These are phyloP conservation scores for Exophiala sp. DNA, from an alignment of 2,329 filamentous ascomycete species.

Conservation along the genomic window DNA sequence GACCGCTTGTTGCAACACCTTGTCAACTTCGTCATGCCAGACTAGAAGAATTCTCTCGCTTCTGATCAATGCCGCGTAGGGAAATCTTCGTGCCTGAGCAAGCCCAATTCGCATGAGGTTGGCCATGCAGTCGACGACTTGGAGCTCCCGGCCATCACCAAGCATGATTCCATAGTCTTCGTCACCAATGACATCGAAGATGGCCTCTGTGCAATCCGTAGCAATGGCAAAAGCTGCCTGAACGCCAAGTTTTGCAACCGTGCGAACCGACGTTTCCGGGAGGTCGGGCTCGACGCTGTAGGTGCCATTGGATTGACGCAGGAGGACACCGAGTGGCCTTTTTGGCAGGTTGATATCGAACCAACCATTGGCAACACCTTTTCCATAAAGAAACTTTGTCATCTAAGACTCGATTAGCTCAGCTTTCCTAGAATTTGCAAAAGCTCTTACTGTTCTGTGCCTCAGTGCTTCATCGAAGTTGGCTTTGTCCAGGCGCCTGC, in stretches of 20 bases:
- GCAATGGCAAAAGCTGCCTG: constrained; percentile 50
- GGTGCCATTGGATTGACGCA: constrained; percentile 39
- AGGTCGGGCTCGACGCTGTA: constrained; percentile 44
- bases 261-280: constrained; percentile 39
- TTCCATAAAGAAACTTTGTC: constrained; percentile 31
- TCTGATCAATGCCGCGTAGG: constrained; percentile 44
- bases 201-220: constrained; percentile 18
- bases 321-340: constrained; percentile 35
- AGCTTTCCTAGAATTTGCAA: constrained; percentile 13
- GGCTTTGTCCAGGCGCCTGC: constrained; percentile 20
- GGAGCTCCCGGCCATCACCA: constrained; percentile 42
- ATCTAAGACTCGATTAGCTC: constrained; percentile 27
- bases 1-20: constrained; percentile 40
- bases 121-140: constrained; percentile 45
- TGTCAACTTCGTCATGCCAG: constrained; percentile 43
- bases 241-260: constrained; percentile 46
- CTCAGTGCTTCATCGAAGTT: constrained; percentile 30
- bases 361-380: constrained; percentile 31
- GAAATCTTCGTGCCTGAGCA: constrained; percentile 41
- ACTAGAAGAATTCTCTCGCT: constrained; percentile 43
- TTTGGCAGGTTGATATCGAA: constrained; percentile 22
- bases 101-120: constrained; percentile 39
- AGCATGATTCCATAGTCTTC: constrained; percentile 46
- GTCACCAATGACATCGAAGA: constrained; percentile 30
- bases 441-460: constrained; percentile 28